Evolutionary conservation across 2,329 filamentous ascomycete genomes (phyloP).

Genomic region (Macrophomina tecta): DNA sequence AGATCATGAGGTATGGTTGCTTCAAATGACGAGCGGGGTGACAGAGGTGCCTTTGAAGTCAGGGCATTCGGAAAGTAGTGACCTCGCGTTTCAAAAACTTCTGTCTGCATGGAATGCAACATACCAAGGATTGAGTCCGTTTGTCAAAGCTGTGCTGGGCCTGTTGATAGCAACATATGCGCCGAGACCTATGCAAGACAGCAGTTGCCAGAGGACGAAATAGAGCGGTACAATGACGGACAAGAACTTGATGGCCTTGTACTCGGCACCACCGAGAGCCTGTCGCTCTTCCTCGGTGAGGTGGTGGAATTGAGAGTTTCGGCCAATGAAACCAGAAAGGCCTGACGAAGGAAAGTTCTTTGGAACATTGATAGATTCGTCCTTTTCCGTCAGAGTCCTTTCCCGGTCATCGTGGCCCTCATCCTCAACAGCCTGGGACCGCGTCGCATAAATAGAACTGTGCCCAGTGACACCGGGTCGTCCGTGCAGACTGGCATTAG

Average conservation of each 20-base stretch:
- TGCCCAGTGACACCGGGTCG: constrained; percentile 17
- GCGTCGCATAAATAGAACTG: constrained; percentile 5
- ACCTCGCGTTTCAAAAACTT: not conserved
- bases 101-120: not conserved
- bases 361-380: constrained; percentile 7
- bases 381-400: constrained; percentile 10
- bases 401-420: not conserved
- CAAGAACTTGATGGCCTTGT: constrained; percentile 66
- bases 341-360: constrained; percentile 32
- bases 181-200: constrained; percentile 65
- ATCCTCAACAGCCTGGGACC: constrained; percentile 4
- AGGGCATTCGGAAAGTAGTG: not conserved
- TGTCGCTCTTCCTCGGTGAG: constrained; percentile 61
- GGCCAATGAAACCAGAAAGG: constrained; percentile 42
- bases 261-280: constrained; percentile 67
- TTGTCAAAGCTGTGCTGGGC: constrained; percentile 55
- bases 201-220: constrained; percentile 63
- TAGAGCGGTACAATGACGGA: constrained; percentile 67
- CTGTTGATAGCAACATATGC: constrained; percentile 65
- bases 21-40: not conserved
- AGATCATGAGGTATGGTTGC: too few species aligned
- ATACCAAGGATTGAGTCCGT: constrained; percentile 67
- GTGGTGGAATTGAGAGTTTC: constrained; percentile 63
- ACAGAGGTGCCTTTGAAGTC: too few species aligned
- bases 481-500: constrained; percentile 37